These are phyloP conservation scores for Endocalyx cinctus DNA, from an alignment of 2,329 filamentous ascomycete genomes.

Conservation along the genomic window DNA sequence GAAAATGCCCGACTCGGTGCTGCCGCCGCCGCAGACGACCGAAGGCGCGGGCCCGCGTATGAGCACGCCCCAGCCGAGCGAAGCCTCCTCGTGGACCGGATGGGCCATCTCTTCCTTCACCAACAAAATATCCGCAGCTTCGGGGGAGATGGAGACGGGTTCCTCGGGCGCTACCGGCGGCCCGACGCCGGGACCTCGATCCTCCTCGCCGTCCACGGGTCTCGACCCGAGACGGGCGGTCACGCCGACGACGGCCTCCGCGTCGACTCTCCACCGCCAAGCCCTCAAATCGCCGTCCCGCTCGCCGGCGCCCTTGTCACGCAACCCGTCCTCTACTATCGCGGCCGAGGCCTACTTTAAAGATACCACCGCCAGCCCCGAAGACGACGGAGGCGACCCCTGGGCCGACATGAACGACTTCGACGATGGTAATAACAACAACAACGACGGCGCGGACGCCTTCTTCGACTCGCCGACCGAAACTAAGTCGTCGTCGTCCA, in stretches of 20 bases:
- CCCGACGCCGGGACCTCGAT: slow-evolving; percentile 26
- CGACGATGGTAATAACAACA: slow-evolving; percentile 44
- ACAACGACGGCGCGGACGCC: slow-evolving; percentile 31
- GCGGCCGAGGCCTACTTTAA: slow-evolving; percentile 34
- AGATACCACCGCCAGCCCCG: slow-evolving; percentile 45
- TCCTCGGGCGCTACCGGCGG: slow-evolving; percentile 34
- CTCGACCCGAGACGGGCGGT: slow-evolving; percentile 28
- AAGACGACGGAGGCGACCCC: slow-evolving; percentile 59
- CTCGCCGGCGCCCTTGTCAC: slow-evolving; percentile 37
- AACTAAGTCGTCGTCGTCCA: slow-evolving; percentile 24
- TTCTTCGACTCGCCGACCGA: slow-evolving; percentile 29
- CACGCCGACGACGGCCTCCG: slow-evolving; percentile 41
- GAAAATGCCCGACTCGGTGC: slow-evolving; percentile 72
- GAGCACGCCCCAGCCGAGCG: slow-evolving; percentile 64
- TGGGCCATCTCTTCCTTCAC: slow-evolving; percentile 99
- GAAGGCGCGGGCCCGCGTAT: slow-evolving; percentile 61
- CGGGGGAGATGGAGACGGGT: slow-evolving; percentile 74
- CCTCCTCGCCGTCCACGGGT: slow-evolving; percentile 34
- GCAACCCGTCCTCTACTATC: slow-evolving; percentile 44
- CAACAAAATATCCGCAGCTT: slow-evolving; percentile 80
- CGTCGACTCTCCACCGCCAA: slow-evolving; percentile 57
- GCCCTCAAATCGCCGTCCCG: slow-evolving; percentile 48
- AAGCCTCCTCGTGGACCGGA: slow-evolving; percentile 73
- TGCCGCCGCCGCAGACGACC: slow-evolving; percentile 60
- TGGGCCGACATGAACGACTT: slow-evolving; percentile 68